phyloP scores from a whole-genome alignment of 768 basidiomycete species.

The Russula foetens region DNA sequence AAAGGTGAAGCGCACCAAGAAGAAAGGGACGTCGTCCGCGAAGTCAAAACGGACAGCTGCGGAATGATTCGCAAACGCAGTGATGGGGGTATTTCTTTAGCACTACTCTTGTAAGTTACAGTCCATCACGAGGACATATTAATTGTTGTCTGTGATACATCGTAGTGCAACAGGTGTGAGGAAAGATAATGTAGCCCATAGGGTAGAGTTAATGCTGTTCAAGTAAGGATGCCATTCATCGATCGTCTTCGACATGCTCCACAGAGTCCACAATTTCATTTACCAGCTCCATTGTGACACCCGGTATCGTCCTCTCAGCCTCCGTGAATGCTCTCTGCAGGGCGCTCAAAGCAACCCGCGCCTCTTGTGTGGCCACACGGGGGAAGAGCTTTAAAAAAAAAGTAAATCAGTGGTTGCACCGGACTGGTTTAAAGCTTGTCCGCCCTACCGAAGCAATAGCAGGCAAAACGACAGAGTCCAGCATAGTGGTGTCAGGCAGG shows the following conservation, averaged over 20 bases:
- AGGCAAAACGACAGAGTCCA: slow-evolving; percentile 91
- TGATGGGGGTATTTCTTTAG: slow-evolving; percentile 1
- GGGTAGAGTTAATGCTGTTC: background rate
- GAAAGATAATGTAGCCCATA: slow-evolving; percentile 15
- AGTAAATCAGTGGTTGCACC: slow-evolving; percentile 9
- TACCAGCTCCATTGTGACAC: slow-evolving; percentile 86
- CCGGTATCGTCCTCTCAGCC: slow-evolving; percentile 92
- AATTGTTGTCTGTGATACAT: slow-evolving; percentile 14
- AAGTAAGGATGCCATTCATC: slow-evolving; percentile 27
- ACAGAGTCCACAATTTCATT: slow-evolving; percentile 93
- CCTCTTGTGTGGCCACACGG: slow-evolving; percentile 88
- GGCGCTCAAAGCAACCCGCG: slow-evolving; percentile 74
- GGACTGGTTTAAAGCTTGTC: background rate
- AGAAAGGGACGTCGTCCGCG: slow-evolving; percentile 43
- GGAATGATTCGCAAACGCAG: slow-evolving; percentile 21
- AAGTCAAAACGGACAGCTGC: slow-evolving; percentile 59
- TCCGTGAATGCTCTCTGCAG: slow-evolving; percentile 91
- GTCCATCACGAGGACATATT: slow-evolving; percentile 10
- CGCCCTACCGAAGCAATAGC: slow-evolving; percentile 86
- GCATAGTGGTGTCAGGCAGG: slow-evolving; percentile 79
- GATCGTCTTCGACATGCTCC: slow-evolving; percentile 78
- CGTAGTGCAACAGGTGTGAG: slow-evolving; percentile 2
- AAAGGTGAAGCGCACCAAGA: slow-evolving; percentile 67
- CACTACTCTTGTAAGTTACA: slow-evolving; percentile 6
- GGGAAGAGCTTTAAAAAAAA: slow-evolving; percentile 71